Percentiles rank a stretch among this genome's conserved stretches.
phyloP scores from a whole-genome alignment of 2,329 filamentous ascomycete genomes.

The Botrytis porri region DNA sequence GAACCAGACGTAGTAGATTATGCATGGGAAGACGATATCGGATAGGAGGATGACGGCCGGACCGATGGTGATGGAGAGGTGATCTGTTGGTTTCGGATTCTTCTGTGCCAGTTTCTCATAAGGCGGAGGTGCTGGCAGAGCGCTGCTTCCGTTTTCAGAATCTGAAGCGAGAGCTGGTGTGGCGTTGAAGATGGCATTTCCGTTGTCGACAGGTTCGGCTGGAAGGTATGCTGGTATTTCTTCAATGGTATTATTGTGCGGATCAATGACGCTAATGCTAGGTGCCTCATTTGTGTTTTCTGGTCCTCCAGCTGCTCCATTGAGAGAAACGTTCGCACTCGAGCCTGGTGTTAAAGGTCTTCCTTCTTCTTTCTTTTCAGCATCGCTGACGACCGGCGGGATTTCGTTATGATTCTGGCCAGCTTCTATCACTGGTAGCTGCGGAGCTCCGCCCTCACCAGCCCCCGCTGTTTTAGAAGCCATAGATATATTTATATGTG shows the following conservation, averaged over 20 bases:
- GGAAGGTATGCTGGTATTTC: background rate
- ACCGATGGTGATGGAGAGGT: constrained; percentile 30
- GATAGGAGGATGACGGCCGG: constrained; percentile 29
- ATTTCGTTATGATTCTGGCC: background rate
- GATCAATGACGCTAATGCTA: background rate
- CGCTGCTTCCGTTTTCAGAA: background rate
- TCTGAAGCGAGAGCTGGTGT: background rate
- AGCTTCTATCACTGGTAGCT: background rate
- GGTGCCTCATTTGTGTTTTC: background rate
- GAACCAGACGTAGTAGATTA: constrained; percentile 27
- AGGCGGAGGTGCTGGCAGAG: constrained; percentile 4
- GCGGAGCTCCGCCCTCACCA: background rate
- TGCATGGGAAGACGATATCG: constrained; percentile 30
- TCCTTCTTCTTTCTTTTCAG: constrained; percentile 5
- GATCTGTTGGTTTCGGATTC: constrained; percentile 27
- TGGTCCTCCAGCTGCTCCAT: background rate
- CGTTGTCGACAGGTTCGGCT: background rate
- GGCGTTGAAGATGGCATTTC: constrained; percentile 6
- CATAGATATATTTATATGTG: background rate
- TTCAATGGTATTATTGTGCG: background rate
- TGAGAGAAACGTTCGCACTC: background rate
- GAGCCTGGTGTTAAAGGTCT: constrained; percentile 8
- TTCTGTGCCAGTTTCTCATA: constrained; percentile 31
- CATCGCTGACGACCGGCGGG: background rate
- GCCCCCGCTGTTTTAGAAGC: background rate